Evolutionary conservation across 1,284 basidiomycete species (phyloP).

Genomic region (Meira miltonrushii): DNA sequence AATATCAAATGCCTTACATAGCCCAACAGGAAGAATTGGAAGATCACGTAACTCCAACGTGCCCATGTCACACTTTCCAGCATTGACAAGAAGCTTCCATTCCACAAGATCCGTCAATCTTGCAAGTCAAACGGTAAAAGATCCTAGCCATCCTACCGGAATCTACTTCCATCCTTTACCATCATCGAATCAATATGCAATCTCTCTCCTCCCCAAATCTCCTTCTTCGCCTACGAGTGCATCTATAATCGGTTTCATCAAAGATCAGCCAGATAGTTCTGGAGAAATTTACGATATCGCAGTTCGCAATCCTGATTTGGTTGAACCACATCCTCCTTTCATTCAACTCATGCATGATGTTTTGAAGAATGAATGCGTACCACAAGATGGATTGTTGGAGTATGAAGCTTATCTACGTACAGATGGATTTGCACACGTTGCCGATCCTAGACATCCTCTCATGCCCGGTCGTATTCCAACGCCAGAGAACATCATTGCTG

Average conservation of each 20-base stretch:
- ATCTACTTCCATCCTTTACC: constrained; percentile 1
- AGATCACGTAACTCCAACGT: too few species aligned
- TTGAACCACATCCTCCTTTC: constrained; percentile 26
- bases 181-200: constrained; percentile 7
- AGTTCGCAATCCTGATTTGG: constrained; percentile 6
- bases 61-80: background rate
- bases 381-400: constrained; percentile 34
- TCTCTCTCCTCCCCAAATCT: constrained; percentile 7
- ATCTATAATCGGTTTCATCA: constrained; percentile 8
- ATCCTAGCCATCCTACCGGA: background rate
- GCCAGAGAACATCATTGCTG: constrained; percentile 38
- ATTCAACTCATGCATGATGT: constrained; percentile 38
- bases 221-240: constrained; percentile 7
- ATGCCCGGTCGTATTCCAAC: constrained; percentile 45
- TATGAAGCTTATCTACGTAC: constrained; percentile 39
- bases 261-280: background rate
- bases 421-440: constrained; percentile 47
- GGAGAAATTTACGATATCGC: background rate
- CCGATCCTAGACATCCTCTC: constrained; percentile 35
- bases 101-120: background rate
- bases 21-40: too few species aligned
- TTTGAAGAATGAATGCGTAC: constrained; percentile 32
- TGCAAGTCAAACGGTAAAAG: background rate
- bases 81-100: background rate
- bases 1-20: too few species aligned